Evolutionary conservation across 495 filamentous ascomycete genomes (phyloP), one percentile per base, ranked within the genome.

Genomic region (Aspergillus nidulans): DNA sequence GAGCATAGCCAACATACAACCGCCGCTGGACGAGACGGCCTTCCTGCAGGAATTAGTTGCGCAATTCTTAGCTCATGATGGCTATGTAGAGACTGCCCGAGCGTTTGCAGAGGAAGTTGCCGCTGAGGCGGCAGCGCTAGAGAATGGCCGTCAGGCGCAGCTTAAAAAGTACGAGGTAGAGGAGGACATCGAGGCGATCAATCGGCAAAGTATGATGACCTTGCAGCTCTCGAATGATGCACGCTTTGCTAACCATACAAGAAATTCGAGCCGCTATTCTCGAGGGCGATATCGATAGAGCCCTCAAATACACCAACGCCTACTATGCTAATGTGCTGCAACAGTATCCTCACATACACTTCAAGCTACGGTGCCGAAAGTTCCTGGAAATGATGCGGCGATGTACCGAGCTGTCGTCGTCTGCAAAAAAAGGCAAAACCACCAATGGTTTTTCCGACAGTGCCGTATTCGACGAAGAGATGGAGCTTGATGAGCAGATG

Each of bases 301-400:
- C 92, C 12, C 77, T 97, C 21, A 85, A 90, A 64, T 83, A 86
- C 64, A 96, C 89, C 25, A 82, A 85, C 52, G 74, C 76, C 6
- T 91, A 83, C 61, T 97, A 96, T 65, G 86, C 90, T 9, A 74
- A 77, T 20, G 94, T 97, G 6, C 78, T 99, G 10, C 78, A 83
- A 38, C 82, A 90, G n/a, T 89, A 95, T 59, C 84, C 90, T 26
- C 85, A 91, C 38, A 91, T 97, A 24, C 87, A 91, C 67, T 99
- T 97, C 71, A 86, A 89, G 52, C 76, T 99, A 44, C 83, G 86
- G 53, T 96, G 94, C 64, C 82, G 90, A 58, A 96, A 92, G 69
- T 95, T 97, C 63, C 83, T 97, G 45, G 94, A 98, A 70, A 95
- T 98, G 90, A 92, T 96, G 59, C 85, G 91, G 21, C 83, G 80